Base-by-base conservation (phyloP, 2,329 filamentous ascomycete species). In the Arthrobotrys sinensis region DNA sequence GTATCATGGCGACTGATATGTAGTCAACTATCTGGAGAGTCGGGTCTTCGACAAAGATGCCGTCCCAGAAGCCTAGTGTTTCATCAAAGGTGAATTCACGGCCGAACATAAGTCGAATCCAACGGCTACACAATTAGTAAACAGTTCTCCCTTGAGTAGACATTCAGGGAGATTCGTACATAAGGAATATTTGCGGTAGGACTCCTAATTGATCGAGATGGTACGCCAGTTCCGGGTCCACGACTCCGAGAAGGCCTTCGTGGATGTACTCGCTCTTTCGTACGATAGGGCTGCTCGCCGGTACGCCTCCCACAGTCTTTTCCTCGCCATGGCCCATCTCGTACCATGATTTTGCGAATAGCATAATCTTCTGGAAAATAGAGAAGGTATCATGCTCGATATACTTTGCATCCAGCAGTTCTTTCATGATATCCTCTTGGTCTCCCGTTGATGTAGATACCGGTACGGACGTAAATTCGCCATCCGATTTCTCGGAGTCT, bases 141-240 rank as follows among this genome's bases (percentile, higher is more conserved):
- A 2, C 28, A 45, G 28, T 24, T 38, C 8, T 46, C 53, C 8
- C 6, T 12, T 8, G 5, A 43, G 7, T 7, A 12, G 11, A 43
- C 50, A 52, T 43, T 36, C 32, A 32, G 11, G 55, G 28, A 16
- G 40, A 19, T 19, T 16, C 89, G 84, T 85, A 96, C 92, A 98
- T 96, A 24, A 98, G 86, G 83, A 98, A 99, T 63, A 99, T 95
- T 82, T 99, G 96, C 0, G 96, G 96, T n/a, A 97, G 86, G 79
- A 99, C 91, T 77, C 97, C 95, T 55, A 97, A 91, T 76, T 90
- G 89, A 75, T 90, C 91, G 16, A 99, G 87, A 83, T 98, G 94
- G 24, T 87, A 87, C 12, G 93, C 91, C 32, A 98, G 88, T 82
- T 94, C 91, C n/a, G 92, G 91, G 83, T 98, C 96, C 34, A 93